These are phyloP conservation scores for Lactarius evosmus DNA, from an alignment of 768 basidiomycete genomes.

Conservation along the genomic window DNA sequence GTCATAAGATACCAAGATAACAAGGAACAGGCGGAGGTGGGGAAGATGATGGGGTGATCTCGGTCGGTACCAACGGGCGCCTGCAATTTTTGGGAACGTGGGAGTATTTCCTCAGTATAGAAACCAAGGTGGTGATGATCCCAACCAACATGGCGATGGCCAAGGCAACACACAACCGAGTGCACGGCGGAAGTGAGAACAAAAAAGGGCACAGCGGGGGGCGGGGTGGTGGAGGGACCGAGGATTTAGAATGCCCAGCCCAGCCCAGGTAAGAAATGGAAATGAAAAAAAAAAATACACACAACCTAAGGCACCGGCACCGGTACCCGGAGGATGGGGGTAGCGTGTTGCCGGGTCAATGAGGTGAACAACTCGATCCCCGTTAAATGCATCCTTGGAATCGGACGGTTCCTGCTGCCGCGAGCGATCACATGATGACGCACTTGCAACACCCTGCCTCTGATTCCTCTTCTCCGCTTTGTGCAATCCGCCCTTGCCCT, in stretches of 20 bases:
- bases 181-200: background rate
- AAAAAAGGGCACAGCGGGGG: background rate
- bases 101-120: background rate
- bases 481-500: conserved; percentile 23
- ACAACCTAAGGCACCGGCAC: background rate
- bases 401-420: conserved; percentile 13
- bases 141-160: conserved; percentile 13
- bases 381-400: background rate
- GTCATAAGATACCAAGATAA: background rate
- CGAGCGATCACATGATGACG: conserved; percentile 67
- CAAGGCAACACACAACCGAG: conserved; percentile 5
- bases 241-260: background rate
- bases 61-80: conserved; percentile 9
- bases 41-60: conserved; percentile 10
- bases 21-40: background rate
- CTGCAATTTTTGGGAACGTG: conserved; percentile 16
- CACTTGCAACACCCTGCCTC: conserved; percentile 76
- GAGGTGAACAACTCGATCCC: background rate
- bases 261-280: background rate
- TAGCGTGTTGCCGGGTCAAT: conserved; percentile 7
- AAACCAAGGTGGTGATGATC: conserved; percentile 7
- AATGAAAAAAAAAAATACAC: conserved; percentile 2
- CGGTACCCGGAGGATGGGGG: background rate
- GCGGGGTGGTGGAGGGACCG: conserved; percentile 11
- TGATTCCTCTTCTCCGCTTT: conserved; percentile 45